These are phyloP conservation scores for Zasmidium citrigriseum DNA, from an alignment of 2,329 filamentous ascomycete species.

Conservation along the genomic window DNA sequence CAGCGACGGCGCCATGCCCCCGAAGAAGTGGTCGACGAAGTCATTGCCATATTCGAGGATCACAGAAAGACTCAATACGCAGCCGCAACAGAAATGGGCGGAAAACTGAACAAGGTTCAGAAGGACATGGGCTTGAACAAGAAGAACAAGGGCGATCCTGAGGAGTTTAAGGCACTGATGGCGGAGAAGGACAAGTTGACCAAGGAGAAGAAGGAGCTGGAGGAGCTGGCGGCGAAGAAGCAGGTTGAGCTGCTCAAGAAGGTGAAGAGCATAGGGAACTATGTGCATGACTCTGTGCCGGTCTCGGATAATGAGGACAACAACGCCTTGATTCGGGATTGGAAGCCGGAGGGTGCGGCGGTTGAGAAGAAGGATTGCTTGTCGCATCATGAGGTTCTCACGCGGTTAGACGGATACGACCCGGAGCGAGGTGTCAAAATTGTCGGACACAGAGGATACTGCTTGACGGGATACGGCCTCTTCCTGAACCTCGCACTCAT, in stretches of 20 bases:
- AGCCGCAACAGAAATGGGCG: conserved; percentile 75
- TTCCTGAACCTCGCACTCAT: conserved; percentile 90
- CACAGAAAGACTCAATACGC: conserved; percentile 63
- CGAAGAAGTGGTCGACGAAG: conserved; percentile 84
- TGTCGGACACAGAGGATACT: conserved; percentile 92
- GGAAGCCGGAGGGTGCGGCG: conserved; percentile 74
- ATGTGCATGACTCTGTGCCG: conserved; percentile 86
- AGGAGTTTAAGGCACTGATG: conserved; percentile 75
- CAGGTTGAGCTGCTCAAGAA: conserved; percentile 73
- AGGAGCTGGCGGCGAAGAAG: conserved; percentile 74
- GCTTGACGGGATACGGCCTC: conserved; percentile 83
- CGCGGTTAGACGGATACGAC: conserved; percentile 86
- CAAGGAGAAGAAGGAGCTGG: conserved; percentile 77
- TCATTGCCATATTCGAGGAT: conserved; percentile 84
- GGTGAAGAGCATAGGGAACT: conserved; percentile 82
- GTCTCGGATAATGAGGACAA: conserved; percentile 81
- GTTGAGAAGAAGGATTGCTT: conserved; percentile 76
- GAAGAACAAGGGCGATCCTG: conserved; percentile 89
- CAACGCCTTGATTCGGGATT: conserved; percentile 75
- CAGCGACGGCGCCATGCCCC: conserved; percentile 80
- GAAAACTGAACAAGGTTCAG: conserved; percentile 83
- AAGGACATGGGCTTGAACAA: conserved; percentile 91
- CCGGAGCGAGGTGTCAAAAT: conserved; percentile 91
- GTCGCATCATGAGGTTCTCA: conserved; percentile 93
- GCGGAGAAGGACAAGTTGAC: conserved; percentile 75